Base-by-base conservation (phyloP, 2,329 filamentous ascomycete species). In the Fusarium palustre region DNA sequence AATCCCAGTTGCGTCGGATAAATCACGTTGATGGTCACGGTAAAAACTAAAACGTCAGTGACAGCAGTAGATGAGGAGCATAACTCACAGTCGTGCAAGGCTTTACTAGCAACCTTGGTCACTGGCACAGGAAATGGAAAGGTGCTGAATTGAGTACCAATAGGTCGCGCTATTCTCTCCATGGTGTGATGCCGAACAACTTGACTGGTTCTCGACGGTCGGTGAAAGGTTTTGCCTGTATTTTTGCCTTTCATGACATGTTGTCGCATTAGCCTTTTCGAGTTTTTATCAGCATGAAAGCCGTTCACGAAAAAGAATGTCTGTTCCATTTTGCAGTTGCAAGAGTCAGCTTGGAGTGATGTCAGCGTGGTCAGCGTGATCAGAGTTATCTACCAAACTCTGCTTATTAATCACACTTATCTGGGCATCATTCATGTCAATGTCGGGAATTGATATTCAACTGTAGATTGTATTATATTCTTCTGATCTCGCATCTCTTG, bases 191-290 rank as follows among this genome's bases (percentile, higher is more conserved):
- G 24, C 6, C 30, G 50, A 13, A 39, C n/a, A 5, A 34, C 22
- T 3, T 64, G 60, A 0, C 12, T 38, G 0, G 4, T 9, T 3
- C 52, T 48, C 1, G 59, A 64, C 2, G 43, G 43, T 12, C 60
- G 60, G 5, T 58, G 42, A 2, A 64, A 34, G 2, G 59, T 64
- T 39, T 58, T 64, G 3, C 60, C 60, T 25, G 31, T 43, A 64
- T 64, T 64, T 31, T 64, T 64, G 0, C 60, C 60, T 16, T 49
- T 64, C 59, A 64, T 64, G 5, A 64, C 60, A 64, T 64, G 60
- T 1, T 43, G 42, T 3, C 59, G 60, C 60, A 64, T 64, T 2
- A 64, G 60, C 4, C 20, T 57, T 25, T 58, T 64, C 2, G 60
- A 64, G 1, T 10, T 7, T 2, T 13, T 64, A 0, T 57, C 59